Evolutionary conservation across 805 yeast genomes (phyloP), one percentile per base, ranked within the genome.

Genomic region (Lipomyces spencermartinsiae): DNA sequence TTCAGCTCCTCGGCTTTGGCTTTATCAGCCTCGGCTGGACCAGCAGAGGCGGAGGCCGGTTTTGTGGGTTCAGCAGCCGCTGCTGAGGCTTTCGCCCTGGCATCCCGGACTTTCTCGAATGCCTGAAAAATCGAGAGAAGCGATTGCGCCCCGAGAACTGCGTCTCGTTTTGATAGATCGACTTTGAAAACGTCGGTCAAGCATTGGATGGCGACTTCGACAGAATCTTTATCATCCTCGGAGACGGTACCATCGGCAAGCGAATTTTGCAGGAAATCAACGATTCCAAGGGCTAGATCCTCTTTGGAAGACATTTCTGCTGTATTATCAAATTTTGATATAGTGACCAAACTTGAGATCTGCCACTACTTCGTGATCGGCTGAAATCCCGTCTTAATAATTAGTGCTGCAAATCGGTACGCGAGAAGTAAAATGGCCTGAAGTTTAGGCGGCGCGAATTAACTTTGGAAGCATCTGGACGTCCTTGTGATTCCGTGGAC

Each of bases 1-100:
- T 95, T 95, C 74, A 91, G 82, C 12, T 83, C 85, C 76, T 94
- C 97, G n/a, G 98, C 98, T 74, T 86, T 83, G 64, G 86, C 88
- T 68, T 85, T 91, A 66, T 83, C 88, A 8, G 80, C 83, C 62
- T 79, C 80, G 54, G 67, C 29, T 1, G 70, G 19, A n/a, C 61
- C 33, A 9, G 75, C 58, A 10, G 75, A 62, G 25, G 78, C 70
- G 5, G 79, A 68, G 5, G 78, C 68, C 6, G 75, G 69, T n/a
- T 77, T 58, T 53, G 70, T 22, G 14, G 74, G 63, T 7, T 58
- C n/a, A 25, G 72, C 58, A 1, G 68, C 14, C 4, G 72, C n/a
- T 14, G 78, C 61, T 14, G 77, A 57, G 12, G 25, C 31, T 16
- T 73, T 58, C 29, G 73, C 63, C 29, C 61, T 61, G 29, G 63